These are phyloP conservation scores for Microcyclospora tardicrescens DNA, from an alignment of 2,329 filamentous ascomycete genomes.

Conservation along the genomic window DNA sequence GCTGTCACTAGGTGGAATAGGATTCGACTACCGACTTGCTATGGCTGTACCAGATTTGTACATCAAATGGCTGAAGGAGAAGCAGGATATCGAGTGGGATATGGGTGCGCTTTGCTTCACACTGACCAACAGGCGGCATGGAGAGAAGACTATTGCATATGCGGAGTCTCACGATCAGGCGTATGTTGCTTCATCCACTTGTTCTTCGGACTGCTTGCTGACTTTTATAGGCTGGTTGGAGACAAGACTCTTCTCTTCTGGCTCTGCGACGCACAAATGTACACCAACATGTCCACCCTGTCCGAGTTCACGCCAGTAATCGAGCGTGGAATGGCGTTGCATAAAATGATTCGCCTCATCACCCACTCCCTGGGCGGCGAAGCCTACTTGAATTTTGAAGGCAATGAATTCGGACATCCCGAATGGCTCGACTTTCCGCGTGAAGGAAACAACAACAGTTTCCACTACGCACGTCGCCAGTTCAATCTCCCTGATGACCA, in stretches of 20 bases:
- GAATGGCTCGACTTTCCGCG: conserved; percentile 99
- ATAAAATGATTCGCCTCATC: conserved; percentile 94
- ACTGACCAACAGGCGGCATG: conserved; percentile 81
- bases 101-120: conserved; percentile 75
- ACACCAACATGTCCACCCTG: conserved; percentile 89
- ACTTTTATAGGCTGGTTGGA: conserved; percentile 59
- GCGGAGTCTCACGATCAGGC: conserved; percentile 96
- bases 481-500: conserved; percentile 82
- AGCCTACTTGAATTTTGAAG: conserved; percentile 96
- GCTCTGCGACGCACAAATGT: conserved; percentile 92
- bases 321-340: conserved; percentile 77
- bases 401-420: conserved; percentile 96
- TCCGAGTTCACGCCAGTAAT: conserved; percentile 78
- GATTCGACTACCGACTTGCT: conserved; percentile 91
- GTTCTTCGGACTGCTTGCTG: conserved; percentile 4
- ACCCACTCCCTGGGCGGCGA: conserved; percentile 88
- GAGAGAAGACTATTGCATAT: conserved; percentile 97
- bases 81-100: conserved; percentile 83
- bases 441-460: conserved; percentile 45
- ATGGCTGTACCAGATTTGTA: conserved; percentile 99
- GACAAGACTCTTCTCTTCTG: conserved; percentile 98
- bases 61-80: conserved; percentile 96
- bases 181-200: conserved; percentile 41
- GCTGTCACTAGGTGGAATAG: conserved; percentile 74
- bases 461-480: conserved; percentile 53